Evolutionary conservation across 176 grass and related monocot species (phyloP).

Genomic region (Themeda triandra): DNA sequence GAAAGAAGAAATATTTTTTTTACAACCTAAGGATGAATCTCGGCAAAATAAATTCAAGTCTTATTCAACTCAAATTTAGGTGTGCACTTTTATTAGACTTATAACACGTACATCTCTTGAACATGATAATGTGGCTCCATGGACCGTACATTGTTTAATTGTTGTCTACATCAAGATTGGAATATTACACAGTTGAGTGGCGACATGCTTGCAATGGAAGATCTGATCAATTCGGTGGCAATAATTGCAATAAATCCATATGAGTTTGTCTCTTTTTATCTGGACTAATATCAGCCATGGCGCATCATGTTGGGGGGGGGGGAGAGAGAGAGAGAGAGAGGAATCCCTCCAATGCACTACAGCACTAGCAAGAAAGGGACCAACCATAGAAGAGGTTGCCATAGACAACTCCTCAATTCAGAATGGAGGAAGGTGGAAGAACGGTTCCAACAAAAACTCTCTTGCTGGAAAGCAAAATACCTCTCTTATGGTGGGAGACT

Average conservation of each 20-base stretch:
- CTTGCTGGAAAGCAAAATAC: too few relatives aligned
- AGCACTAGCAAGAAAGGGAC: conserved; percentile 35
- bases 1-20: too few relatives aligned
- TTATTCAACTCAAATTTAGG: too few relatives aligned
- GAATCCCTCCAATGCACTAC: background rate
- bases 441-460: too few relatives aligned
- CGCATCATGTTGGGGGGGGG: conserved; percentile 27
- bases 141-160: background rate
- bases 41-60: too few relatives aligned
- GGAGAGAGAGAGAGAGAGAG: background rate
- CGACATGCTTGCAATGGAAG: conserved; percentile 41
- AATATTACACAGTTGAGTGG: background rate
- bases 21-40: too few relatives aligned
- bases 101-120: too few relatives aligned
- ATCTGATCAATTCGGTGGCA: background rate
- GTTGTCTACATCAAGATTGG: conserved; percentile 6
- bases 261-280: conserved; percentile 15
- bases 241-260: conserved; percentile 31
- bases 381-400: too few relatives aligned
- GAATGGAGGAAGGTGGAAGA: too few relatives aligned
- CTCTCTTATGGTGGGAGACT: too few relatives aligned
- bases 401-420: too few relatives aligned
- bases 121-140: background rate
- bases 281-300: background rate
- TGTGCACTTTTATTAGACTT: too few relatives aligned